These are phyloP conservation scores for Chrysoporthe cubensis DNA, from an alignment of 2,329 filamentous ascomycete genomes.

Conservation along the genomic window DNA sequence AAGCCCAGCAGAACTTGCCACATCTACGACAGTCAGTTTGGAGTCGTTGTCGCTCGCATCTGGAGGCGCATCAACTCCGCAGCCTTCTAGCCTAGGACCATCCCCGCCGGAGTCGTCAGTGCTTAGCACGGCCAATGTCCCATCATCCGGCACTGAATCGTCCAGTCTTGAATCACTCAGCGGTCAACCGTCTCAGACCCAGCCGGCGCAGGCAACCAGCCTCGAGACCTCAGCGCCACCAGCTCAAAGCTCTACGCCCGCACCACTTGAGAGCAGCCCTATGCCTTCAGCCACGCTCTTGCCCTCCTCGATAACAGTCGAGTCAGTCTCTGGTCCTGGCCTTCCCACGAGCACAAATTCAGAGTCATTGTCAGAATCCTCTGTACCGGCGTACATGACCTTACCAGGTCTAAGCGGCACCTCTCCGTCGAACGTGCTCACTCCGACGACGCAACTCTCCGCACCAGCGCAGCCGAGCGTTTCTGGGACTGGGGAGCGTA, in stretches of 20 bases:
- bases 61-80: no score
- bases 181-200: not conserved
- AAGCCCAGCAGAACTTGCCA: no score
- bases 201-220: not conserved
- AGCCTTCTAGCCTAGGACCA: no score
- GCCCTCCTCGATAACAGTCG: not conserved
- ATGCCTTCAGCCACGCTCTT: not conserved
- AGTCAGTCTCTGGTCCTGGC: not conserved
- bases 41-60: no score
- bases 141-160: no score
- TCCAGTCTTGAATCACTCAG: no score
- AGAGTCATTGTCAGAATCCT: not conserved
- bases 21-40: no score
- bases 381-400: not conserved
- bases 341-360: not conserved
- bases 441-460: not conserved
- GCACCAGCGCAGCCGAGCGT: not conserved
- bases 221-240: not conserved
- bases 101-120: no score
- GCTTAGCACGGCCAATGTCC: no score
- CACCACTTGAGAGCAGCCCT: not conserved
- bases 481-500: not conserved
- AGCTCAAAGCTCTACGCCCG: not conserved
- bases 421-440: not conserved
- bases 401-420: not conserved